Evolutionary conservation across 2,329 filamentous ascomycete genomes (phyloP).

Genomic region (Myriosclerotinia scirpicola): DNA sequence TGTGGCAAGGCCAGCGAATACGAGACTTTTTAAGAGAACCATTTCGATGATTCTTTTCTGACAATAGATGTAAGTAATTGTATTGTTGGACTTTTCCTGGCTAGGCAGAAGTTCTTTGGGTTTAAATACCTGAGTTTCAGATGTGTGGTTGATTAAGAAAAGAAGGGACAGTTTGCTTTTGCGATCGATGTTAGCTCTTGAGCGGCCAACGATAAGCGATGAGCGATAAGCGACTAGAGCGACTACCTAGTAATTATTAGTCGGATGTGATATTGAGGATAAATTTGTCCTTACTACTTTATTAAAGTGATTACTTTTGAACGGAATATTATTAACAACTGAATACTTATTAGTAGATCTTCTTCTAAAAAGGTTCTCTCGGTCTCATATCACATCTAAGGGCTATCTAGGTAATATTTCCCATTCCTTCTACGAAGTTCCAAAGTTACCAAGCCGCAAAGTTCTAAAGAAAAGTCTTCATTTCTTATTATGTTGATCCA

Average conservation of each 20-base stretch:
- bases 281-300: too few relatives aligned
- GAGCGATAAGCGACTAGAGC: neutral
- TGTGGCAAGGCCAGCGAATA: conserved; percentile 52
- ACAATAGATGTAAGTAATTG: conserved; percentile 7
- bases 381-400: neutral
- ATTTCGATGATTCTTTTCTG: conserved; percentile 30
- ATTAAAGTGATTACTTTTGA: too few relatives aligned
- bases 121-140: conserved; percentile 19
- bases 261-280: neutral
- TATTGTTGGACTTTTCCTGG: neutral
- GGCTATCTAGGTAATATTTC: neutral
- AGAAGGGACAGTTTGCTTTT: conserved; percentile 22
- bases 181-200: too few relatives aligned
- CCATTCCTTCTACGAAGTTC: neutral
- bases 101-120: neutral
- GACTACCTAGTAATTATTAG: too few relatives aligned
- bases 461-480: neutral
- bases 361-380: neutral
- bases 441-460: neutral
- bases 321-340: too few relatives aligned
- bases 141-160: conserved; percentile 18
- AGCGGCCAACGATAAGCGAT: conserved; percentile 19
- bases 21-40: conserved; percentile 57
- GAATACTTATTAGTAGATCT: too few relatives aligned
- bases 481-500: conserved; percentile 1